Base-by-base conservation (phyloP, 2,329 filamentous ascomycete genomes). In the Botrytis galanthina region DNA sequence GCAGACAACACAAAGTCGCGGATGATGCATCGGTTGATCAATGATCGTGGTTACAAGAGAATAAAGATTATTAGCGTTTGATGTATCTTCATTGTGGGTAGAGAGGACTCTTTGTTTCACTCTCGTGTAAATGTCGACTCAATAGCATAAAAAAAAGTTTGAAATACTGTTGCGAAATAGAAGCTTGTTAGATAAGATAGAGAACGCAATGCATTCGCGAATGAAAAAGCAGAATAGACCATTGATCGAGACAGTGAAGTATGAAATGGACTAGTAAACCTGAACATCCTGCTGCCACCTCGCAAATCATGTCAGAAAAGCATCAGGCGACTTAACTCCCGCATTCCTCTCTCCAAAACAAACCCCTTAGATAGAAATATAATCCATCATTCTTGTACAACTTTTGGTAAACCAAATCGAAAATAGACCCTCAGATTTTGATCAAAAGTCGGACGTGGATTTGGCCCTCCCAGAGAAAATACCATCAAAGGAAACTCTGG, bases 201-300 rank as follows among this genome's bases (percentile, higher is more conserved):
- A 51, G 10, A 51, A 51, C 26, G 10, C 5, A 14, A n/a, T 10
- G 1, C 12, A n/a, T 0, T 51, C 26, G 12, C 12, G 48, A 51
- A 51, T 14, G 14, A 16, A 51, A n/a, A 1, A 14, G n/a, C 10
- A 1, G 5, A n/a, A n/a, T n/a, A n/a, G 2, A n/a, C 9, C 0
- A n/a, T 51, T 51, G 10, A n/a, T 4, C 26, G 0, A 16, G 48
- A 54, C 2, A 16, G 12, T 54, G 3, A n/a, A 16, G 48, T 7
- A 7, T 48, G 0, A 1, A 48, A 48, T 48, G 4, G 18, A 46
- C 22, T 22, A 8, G 9, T 26, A 10, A 48, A 10, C 3, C 46
- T 48, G 46, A 4, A 8, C 2, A 7, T n/a, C 0, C 12, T 12
- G 26, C 12, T n/a, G 26, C 12, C 26, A 54, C 26, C 0, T 2